Evolutionary conservation across 2,329 filamentous ascomycete species (phyloP), one percentile per base, ranked within the genome.

Genomic region (Phyllosticta paracitricarpa): DNA sequence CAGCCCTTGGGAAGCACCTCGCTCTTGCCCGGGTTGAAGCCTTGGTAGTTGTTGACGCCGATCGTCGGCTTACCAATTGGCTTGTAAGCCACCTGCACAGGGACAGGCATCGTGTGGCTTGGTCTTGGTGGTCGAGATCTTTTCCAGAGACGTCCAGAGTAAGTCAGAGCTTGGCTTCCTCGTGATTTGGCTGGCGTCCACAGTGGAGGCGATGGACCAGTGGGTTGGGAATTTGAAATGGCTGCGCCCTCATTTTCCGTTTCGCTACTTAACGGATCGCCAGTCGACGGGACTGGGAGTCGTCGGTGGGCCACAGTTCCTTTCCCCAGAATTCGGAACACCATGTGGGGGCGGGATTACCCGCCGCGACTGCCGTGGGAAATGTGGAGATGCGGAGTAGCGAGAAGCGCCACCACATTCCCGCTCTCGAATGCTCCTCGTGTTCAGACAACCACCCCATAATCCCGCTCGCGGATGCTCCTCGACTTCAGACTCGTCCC

Each of bases 41-140:
- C 72, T 66, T 74, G 67, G 56, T 78, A 78, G 63, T 73, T 73
- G 64, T 77, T 78, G 33, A 73, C 69, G 25, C 74, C 76, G 2
- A 71, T 61, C 22, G 72, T 68, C 17, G 76, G 73, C 63, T 71
- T 66, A 19, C 62, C 72, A 24, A 73, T 74, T 10, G 67, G 70
- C 57, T 69, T 66, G 53, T 65, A 66, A 12, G 67, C 66, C 35
- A 70, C 63, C 64, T 73, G 71, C 7, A 71, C 64, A 10, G 69
- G 67, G 59, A 67, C 65, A 51, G 71, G 72, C 72, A 74, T 73
- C 2, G 30, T 67, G 54, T 10, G 8, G 26, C 17, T 25, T 33
- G 12, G 17, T 30, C 53, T 55, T n/a, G 8, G 5, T 55, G 22
- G 40, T n/a, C 14, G 40, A n/a, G 40, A n/a, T n/a, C 17, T 7